Evolutionary conservation across 805 yeast genomes (phyloP), one percentile per base, ranked within the genome.

Genomic region (Nakazawaea sp.): DNA sequence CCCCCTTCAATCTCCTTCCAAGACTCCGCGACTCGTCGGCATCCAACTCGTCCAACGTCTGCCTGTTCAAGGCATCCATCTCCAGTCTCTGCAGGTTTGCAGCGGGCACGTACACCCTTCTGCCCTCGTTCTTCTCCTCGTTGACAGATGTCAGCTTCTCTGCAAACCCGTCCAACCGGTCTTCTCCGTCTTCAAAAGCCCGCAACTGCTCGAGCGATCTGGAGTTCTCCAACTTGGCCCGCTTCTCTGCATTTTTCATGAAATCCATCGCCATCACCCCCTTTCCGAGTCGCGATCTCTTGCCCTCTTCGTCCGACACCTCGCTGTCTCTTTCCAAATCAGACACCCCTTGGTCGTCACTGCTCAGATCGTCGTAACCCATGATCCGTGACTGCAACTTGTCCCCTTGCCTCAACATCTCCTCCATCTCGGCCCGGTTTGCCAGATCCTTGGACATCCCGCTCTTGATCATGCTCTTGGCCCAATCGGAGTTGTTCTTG

Each of bases 201-300:
- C 72, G 72, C 39, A 86, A 52, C 33, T 65, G 63, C 42, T 66
- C 71, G 30, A 78, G 55, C 23, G 71, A 69, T 41, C 68, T 66
- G 35, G 66, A 58, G 55, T 86, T 89, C 30, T 69, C 76, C 37
- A 70, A 68, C 41, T 67, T 71, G 44, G 75, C 73, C 46, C 79
- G 71, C 39, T 78, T 79, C 43, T 81, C 95, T 1, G 97, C 97
- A 43, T 81, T 82, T 46, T 71, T 80, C 97, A 90, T 90, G 58
- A 90, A 90, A 47, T 89, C 95, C 97, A 92, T 92, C 33, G 78
- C 81, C 71, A 90, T 62, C 16, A 90, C 80, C 38, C 97, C 97
- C 57, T 89, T 90, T 16, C 92, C 89, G n/a, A 79, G 56, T 31
- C 65, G 69, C 23, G 63, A 58, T 24, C 57, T 55, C 2, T 48